A percentile compares a stretch with the other conserved stretches of the same genome.
Conservation (phyloP, 1,284 basidiomycete species). For the Papiliotrema nemorosa region DNA sequence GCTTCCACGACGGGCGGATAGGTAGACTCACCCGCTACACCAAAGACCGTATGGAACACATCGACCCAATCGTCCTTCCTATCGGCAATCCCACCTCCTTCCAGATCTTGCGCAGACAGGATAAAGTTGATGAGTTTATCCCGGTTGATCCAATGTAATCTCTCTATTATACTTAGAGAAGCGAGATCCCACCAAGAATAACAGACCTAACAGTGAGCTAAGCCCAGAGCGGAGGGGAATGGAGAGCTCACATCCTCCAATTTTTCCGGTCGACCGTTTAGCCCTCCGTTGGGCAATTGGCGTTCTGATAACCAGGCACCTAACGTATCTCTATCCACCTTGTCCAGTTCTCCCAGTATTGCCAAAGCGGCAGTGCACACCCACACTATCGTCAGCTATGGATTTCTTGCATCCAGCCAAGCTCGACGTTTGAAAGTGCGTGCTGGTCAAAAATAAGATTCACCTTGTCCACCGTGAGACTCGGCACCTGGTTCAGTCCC, state of each 20-base stretch:
- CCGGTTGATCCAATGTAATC: slow-evolving; percentile 83
- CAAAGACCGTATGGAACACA: slow-evolving; percentile 94
- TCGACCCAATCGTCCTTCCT: slow-evolving; percentile 89
- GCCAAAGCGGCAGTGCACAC: slow-evolving; percentile 83
- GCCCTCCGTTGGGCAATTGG: slow-evolving; percentile 85
- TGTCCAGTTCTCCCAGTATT: slow-evolving; percentile 76
- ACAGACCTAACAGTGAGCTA: slow-evolving; percentile 64
- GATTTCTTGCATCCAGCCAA: neutral
- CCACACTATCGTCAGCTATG: slow-evolving; percentile 60
- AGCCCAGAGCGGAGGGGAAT: neutral
- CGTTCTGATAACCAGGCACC: slow-evolving; percentile 92
- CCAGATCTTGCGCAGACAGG: slow-evolving; percentile 84
- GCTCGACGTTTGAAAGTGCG: neutral
- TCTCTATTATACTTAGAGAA: slow-evolving; percentile 76
- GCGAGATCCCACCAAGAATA: slow-evolving; percentile 98
- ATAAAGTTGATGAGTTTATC: slow-evolving; percentile 79
- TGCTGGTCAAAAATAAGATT: slow-evolving; percentile 20
- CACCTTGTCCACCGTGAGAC: slow-evolving; percentile 88
- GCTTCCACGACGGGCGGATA: neutral
- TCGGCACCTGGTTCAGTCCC: slow-evolving; percentile 80
- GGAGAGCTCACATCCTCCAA: slow-evolving; percentile 75
- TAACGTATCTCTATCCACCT: slow-evolving; percentile 69
- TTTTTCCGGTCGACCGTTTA: slow-evolving; percentile 96
- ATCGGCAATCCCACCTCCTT: slow-evolving; percentile 90
- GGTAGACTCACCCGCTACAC: slow-evolving; percentile 68